Base-by-base conservation (phyloP, 2,329 filamentous ascomycete genomes). In the Ascochyta pisi region DNA sequence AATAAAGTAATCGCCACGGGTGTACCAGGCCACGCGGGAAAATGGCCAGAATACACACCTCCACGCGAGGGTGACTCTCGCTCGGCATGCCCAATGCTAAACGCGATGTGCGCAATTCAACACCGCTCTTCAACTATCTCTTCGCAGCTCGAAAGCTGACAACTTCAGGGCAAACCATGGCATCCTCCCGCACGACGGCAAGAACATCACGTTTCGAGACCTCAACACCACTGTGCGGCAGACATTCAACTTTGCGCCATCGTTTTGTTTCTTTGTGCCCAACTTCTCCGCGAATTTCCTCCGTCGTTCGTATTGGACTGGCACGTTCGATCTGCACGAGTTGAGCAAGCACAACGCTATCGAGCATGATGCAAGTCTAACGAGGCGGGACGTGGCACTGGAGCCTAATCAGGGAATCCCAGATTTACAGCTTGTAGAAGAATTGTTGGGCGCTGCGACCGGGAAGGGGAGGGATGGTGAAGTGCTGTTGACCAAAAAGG, bases 401-500 rank as follows among this genome's bases (percentile, higher is more conserved):
- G 69, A 70, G 10, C 65, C 69, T 8, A 74, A 77, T 48, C 76
- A 78, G 43, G 67, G 69, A 4, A 74, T 73, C 52, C 75, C 76
- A 4, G 76, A 78, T 58, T 54, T 73, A 23, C 58, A 67, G 39
- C 70, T 78, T 7, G 75, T 78, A 4, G 50, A 74, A 4, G 64
- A 73, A 12, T 51, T 77, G 13, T 55, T 78, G 49, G 61, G 67
- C 23, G 66, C 70, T 40, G 76, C 76, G 3, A 76, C 73, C 2
- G 75, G 73, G 1, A 72, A 77, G 41, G 75, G 76, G 3, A 53
- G 61, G 6, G 69, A 76, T 40, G 76, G 76, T 3, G 58, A 60
- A 7, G 57, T 64, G 26, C 46, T 62, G 15, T 52, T 78, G 33
- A 78, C 74, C 3, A 76, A 74, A 43, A 63, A 67, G 3, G 74